Evolutionary conservation across 2,329 filamentous ascomycete species (phyloP).

Genomic region (Pseudogymnoascus verrucosus): DNA sequence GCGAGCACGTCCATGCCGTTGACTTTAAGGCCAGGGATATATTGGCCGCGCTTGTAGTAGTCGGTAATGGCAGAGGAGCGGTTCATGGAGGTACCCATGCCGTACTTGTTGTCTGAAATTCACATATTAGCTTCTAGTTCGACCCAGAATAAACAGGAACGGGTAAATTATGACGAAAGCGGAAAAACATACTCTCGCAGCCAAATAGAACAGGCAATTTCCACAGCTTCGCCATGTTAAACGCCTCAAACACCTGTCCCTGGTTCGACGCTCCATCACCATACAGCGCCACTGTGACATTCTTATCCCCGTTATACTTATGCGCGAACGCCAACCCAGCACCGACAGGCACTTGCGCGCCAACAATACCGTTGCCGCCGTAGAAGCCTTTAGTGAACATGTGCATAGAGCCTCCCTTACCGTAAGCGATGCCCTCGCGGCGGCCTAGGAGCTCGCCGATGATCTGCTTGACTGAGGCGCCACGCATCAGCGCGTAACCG

Average conservation of each 20-base stretch:
- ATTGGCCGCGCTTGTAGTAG: conserved; percentile 99
- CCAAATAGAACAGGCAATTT: conserved; percentile 91
- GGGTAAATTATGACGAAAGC: too few relatives aligned
- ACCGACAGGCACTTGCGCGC: conserved; percentile 94
- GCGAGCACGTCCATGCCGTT: conserved; percentile 99
- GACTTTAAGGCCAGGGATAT: conserved; percentile 98
- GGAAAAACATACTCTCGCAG: conserved; percentile 44
- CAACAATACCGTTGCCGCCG: conserved; percentile 97
- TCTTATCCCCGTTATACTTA: conserved; percentile 83
- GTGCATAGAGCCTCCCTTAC: conserved; percentile 99
- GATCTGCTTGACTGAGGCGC: conserved; percentile 80
- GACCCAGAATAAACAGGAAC: too few relatives aligned
- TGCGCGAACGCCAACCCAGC: conserved; percentile 95
- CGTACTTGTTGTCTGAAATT: conserved; percentile 93
- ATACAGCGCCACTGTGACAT: conserved; percentile 82
- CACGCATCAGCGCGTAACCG: conserved; percentile 96
- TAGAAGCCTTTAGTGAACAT: conserved; percentile 99
- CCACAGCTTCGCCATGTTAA: conserved; percentile 99
- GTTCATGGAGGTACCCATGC: conserved; percentile 95
- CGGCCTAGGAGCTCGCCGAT: conserved; percentile 93
- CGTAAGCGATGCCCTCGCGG: conserved; percentile 93
- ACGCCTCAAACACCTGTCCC: conserved; percentile 98
- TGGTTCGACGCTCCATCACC: conserved; percentile 98
- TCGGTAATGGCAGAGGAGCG: conserved; percentile 94
- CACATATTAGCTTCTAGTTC: too few relatives aligned